Conservation (phyloP, 208 protist species). For the Naegleria fowleri region DNA sequence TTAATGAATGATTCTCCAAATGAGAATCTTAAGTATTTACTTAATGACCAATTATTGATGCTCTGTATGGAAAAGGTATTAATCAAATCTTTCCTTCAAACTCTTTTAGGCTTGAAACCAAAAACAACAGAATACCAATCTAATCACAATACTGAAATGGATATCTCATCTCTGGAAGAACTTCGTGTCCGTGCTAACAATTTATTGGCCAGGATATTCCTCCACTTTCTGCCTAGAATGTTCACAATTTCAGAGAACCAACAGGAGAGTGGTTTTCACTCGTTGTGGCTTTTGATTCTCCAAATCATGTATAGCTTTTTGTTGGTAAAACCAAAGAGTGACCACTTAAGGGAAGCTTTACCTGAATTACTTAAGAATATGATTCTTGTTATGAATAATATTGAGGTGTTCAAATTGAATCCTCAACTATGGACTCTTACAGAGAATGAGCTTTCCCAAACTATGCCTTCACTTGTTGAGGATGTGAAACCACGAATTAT, state of each 20-base stretch:
- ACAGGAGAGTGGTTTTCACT: neutral
- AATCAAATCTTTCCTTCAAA: neutral
- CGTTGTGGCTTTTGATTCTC: neutral
- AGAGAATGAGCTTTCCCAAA: neutral
- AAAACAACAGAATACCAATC: slow-evolving; percentile 14
- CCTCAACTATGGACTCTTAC: neutral
- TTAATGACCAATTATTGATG: neutral
- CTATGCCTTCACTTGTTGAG: neutral
- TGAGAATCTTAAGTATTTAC: neutral
- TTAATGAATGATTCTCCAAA: neutral
- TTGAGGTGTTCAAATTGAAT: neutral
- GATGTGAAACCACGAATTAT: neutral
- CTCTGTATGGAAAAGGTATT: neutral
- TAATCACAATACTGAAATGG: slow-evolving; percentile 10
- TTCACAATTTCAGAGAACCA: neutral
- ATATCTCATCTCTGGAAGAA: slow-evolving; percentile 12
- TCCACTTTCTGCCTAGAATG: neutral
- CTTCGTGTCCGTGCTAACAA: neutral
- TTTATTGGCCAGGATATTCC: neutral
- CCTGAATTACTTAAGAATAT: slow-evolving; percentile 24
- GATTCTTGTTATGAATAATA: slow-evolving; percentile 17
- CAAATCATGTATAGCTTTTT: neutral
- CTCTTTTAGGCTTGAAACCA: neutral
- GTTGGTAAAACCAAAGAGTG: neutral
- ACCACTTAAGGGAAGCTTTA: neutral